phyloP scores from a whole-genome alignment of 164 flowering plant genomes.

The Stephania japonica region DNA sequence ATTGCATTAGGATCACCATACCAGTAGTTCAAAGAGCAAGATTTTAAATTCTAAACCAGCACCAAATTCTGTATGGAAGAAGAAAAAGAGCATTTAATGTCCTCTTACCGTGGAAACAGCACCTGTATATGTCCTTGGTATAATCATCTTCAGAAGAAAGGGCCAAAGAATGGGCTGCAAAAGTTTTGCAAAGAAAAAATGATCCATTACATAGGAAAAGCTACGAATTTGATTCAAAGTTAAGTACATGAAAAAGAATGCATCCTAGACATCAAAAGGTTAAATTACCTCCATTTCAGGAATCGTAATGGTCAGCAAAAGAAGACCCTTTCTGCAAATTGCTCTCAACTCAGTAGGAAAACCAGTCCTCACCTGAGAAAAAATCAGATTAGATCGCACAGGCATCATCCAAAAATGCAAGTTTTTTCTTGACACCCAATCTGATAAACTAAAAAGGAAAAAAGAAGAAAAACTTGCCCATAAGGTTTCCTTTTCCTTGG shows the following conservation, averaged over 20 bases:
- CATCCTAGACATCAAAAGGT: not conserved
- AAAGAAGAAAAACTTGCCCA: conserved; percentile 24
- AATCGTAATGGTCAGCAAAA: conserved; percentile 77
- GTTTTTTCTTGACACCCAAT: conserved; percentile 31
- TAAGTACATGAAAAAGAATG: too few species aligned
- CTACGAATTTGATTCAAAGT: too few species aligned
- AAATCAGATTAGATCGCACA: not conserved
- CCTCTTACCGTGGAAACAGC: conserved; percentile 77
- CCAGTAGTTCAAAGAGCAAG: not conserved
- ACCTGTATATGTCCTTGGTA: conserved; percentile 71
- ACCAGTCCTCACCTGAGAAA: conserved; percentile 54
- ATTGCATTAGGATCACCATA: not conserved
- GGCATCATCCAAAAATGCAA: not conserved
- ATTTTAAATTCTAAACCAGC: not conserved
- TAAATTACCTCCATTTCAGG: conserved; percentile 95
- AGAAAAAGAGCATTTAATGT: not conserved
- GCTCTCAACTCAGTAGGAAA: conserved; percentile 53
- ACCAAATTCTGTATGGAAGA: not conserved
- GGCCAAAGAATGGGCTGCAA: conserved; percentile 91
- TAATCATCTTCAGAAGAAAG: conserved; percentile 84
- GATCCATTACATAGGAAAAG: not conserved
- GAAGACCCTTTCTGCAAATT: conserved; percentile 84
- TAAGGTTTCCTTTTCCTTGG: conserved; percentile 48
- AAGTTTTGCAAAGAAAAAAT: not conserved
- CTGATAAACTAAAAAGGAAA: conserved; percentile 29